phyloP scores from a whole-genome alignment of 768 basidiomycete species.

The Artomyces pyxidatus region DNA sequence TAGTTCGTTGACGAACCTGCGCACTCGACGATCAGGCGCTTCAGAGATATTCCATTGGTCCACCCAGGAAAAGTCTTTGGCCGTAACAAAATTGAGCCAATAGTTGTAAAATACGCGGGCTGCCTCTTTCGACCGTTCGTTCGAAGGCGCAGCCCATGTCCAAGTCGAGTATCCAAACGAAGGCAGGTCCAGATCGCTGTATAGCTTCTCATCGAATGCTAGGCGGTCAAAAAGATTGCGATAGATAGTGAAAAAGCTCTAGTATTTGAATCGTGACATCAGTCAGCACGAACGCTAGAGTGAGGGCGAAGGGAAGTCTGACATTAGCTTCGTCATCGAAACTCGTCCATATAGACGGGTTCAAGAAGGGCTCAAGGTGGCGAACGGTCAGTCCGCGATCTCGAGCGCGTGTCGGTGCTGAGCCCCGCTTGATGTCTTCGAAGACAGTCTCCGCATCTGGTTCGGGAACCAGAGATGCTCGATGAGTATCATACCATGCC shows the following conservation, averaged over 20 bases:
- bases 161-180: slow-evolving; percentile 77
- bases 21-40: slow-evolving; percentile 78
- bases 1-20: slow-evolving; percentile 42
- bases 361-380: slow-evolving; percentile 82
- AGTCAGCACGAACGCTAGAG: not conserved
- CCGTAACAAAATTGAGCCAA: slow-evolving; percentile 82
- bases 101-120: slow-evolving; percentile 73
- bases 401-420: slow-evolving; percentile 39
- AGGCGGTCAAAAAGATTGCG: slow-evolving; percentile 80
- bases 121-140: slow-evolving; percentile 37
- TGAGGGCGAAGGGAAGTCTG: slow-evolving; percentile 18
- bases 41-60: slow-evolving; percentile 79
- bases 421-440: slow-evolving; percentile 74
- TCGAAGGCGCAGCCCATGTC: slow-evolving; percentile 50
- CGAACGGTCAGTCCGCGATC: slow-evolving; percentile 75
- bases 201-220: slow-evolving; percentile 65
- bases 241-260: slow-evolving; percentile 91
- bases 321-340: slow-evolving; percentile 61
- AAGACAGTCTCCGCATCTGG: slow-evolving; percentile 81
- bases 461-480: slow-evolving; percentile 68
- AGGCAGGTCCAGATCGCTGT: slow-evolving; percentile 48
- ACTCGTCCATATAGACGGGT: slow-evolving; percentile 55
- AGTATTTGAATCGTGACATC: not conserved
- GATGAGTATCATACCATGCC: slow-evolving; percentile 96
- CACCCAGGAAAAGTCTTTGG: slow-evolving; percentile 84